A percentile compares a stretch with the other conserved stretches of the same genome.
These are phyloP conservation scores for Gynostemma pentaphyllum DNA, from an alignment of 306 rosid species.

Conservation along the genomic window DNA sequence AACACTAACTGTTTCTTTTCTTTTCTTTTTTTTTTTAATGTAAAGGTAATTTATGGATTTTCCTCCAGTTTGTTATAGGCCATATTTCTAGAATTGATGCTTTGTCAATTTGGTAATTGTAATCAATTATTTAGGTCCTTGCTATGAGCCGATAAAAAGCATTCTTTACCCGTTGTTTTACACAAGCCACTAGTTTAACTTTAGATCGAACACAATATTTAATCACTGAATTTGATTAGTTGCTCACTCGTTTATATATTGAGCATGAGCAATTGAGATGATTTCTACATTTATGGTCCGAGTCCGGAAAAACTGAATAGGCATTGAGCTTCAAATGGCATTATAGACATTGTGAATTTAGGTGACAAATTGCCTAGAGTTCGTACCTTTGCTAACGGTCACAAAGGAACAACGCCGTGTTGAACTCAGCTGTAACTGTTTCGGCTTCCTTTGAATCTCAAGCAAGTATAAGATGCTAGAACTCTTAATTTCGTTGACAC, in stretches of 20 bases:
- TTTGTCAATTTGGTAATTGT: background rate
- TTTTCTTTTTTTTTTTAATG: background rate
- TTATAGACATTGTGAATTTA: too few species aligned
- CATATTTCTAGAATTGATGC: background rate
- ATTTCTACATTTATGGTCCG: background rate
- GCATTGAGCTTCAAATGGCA: background rate
- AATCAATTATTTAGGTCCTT: slow-evolving; percentile 2
- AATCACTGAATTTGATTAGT: background rate
- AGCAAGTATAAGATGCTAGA: background rate
- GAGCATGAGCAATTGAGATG: background rate
- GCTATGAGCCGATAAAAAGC: background rate
- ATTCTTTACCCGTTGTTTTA: background rate
- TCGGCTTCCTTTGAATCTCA: background rate
- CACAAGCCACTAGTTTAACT: background rate
- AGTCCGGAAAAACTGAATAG: background rate
- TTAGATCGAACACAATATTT: background rate
- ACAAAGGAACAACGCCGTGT: too few species aligned
- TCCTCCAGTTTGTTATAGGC: background rate
- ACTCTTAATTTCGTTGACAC: too few species aligned
- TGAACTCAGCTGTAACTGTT: background rate
- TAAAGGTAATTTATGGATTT: background rate
- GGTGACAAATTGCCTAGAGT: background rate
- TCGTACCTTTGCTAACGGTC: background rate
- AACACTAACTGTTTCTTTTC: slow-evolving; percentile 29
- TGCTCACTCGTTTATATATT: background rate